These are phyloP conservation scores for Plasmodium chabaudi DNA, from an alignment of 169 alveolate genomes.

Conservation along the genomic window DNA sequence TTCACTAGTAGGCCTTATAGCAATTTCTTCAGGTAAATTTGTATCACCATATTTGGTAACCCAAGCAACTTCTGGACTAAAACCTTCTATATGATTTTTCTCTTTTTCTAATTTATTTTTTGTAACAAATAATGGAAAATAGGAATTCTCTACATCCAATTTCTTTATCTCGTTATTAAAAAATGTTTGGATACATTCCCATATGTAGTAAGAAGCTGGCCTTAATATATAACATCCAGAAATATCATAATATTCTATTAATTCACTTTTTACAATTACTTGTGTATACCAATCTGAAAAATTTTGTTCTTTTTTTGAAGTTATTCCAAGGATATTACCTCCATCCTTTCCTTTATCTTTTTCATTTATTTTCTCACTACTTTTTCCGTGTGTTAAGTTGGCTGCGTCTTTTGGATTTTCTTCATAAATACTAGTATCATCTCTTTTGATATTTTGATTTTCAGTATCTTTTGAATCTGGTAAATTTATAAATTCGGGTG, in stretches of 20 bases:
- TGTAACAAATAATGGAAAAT: constrained; percentile 97
- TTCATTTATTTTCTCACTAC: neutral
- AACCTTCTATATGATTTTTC: constrained; percentile 98
- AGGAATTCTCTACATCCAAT: constrained; percentile 91
- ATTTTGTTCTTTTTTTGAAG: constrained; percentile 85
- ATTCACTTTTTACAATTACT: constrained; percentile 95
- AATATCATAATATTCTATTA: constrained; percentile 99
- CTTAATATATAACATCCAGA: constrained; percentile 99
- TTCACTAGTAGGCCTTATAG: constrained; percentile 99
- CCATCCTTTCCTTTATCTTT: constrained; percentile 11
- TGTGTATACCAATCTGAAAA: constrained; percentile 92
- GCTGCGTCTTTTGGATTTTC: constrained; percentile 6
- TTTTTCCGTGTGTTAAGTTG: constrained; percentile 26
- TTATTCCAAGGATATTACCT: constrained; percentile 83
- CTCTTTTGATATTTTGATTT: neutral
- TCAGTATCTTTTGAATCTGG: constrained; percentile 5
- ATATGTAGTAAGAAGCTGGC: constrained; percentile 97
- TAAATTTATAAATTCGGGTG: constrained; percentile 49
- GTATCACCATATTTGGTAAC: constrained; percentile 97
- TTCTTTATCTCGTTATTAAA: constrained; percentile 92
- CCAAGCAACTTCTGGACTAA: constrained; percentile 99
- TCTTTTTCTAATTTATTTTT: constrained; percentile 96
- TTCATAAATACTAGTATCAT: constrained; percentile 17
- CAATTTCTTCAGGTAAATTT: constrained; percentile 95
- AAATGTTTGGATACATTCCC: constrained; percentile 97